phyloP scores from a whole-genome alignment of 2,329 filamentous ascomycete genomes.

The Pleurostoma richardsiae region DNA sequence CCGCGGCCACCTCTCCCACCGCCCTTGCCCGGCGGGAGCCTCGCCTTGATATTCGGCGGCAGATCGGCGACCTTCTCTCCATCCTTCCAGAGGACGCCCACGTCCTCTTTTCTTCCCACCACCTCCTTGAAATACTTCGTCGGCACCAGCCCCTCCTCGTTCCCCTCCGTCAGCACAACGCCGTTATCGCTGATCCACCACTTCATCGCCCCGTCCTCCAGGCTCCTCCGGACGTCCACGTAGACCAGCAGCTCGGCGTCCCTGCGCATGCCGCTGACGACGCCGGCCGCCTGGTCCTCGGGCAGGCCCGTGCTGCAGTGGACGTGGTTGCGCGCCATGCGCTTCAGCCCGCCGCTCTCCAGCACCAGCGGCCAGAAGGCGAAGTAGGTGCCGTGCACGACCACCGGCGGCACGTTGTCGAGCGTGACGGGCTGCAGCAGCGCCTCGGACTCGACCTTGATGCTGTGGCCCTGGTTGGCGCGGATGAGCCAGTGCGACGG shows the following conservation, averaged over 20 bases:
- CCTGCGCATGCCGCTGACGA: constrained; percentile 75
- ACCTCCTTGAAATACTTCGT: constrained; percentile 66
- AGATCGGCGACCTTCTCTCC: constrained; percentile 64
- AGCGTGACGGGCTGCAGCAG: constrained; percentile 65
- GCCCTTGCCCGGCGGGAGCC: constrained; percentile 43
- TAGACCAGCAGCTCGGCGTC: constrained; percentile 76
- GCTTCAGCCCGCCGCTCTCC: constrained; percentile 68
- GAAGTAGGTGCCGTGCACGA: constrained; percentile 88
- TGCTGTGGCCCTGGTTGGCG: constrained; percentile 91
- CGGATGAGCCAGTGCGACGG: constrained; percentile 77
- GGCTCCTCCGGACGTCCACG: constrained; percentile 63
- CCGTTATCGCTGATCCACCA: constrained; percentile 81
- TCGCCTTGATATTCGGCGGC: constrained; percentile 51
- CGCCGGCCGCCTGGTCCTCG: constrained; percentile 31
- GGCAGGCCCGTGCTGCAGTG: constrained; percentile 80
- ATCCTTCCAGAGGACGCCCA: constrained; percentile 65
- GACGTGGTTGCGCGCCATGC: constrained; percentile 82
- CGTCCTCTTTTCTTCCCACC: constrained; percentile 50
- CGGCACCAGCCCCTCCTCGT: constrained; percentile 56
- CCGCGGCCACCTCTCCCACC: constrained; percentile 31
- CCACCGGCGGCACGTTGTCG: constrained; percentile 56
- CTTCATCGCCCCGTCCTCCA: constrained; percentile 53
- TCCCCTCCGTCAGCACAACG: constrained; percentile 62
- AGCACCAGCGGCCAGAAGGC: constrained; percentile 73
- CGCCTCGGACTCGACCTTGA: constrained; percentile 66